These are phyloP conservation scores for Magnusiomyces tetraspermus DNA, from an alignment of 1,139 yeast species.

Conservation along the genomic window DNA sequence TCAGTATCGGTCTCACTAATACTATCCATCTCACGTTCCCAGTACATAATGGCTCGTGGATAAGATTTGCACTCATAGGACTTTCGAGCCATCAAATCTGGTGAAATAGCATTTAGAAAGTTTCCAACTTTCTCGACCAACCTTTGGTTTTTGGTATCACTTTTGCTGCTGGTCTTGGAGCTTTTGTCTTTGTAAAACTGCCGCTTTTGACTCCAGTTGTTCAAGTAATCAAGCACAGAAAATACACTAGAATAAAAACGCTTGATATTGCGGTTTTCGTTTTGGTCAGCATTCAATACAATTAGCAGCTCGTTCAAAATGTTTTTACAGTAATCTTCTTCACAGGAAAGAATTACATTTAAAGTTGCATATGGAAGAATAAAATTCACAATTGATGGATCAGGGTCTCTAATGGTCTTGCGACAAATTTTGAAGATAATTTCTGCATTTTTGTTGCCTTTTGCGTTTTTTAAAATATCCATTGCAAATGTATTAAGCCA, in stretches of 20 bases:
- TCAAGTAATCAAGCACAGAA: slow-evolving; percentile 71
- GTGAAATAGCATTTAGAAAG: slow-evolving; percentile 51
- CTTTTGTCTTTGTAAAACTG: slow-evolving; percentile 14
- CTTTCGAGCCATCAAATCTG: slow-evolving; percentile 60
- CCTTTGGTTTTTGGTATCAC: slow-evolving; percentile 11
- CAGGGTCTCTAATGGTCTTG: slow-evolving; percentile 51
- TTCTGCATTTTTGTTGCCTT: slow-evolving; percentile 34
- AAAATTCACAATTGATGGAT: slow-evolving; percentile 57
- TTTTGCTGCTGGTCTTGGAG: slow-evolving; percentile 1
- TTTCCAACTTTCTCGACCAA: slow-evolving; percentile 28
- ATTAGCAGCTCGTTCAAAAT: slow-evolving; percentile 49
- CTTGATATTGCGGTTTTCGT: slow-evolving; percentile 40
- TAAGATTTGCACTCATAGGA: slow-evolving; percentile 79
- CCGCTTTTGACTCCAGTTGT: slow-evolving; percentile 55
- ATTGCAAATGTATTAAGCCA: slow-evolving; percentile 71
- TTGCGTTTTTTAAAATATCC: slow-evolving; percentile 46
- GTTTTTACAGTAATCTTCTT: slow-evolving; percentile 37
- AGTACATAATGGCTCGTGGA: slow-evolving; percentile 80
- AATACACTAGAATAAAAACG: slow-evolving; percentile 52
- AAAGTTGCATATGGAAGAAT: slow-evolving; percentile 73
- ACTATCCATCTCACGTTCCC: slow-evolving; percentile 39
- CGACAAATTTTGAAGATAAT: slow-evolving; percentile 58
- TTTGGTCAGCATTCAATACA: slow-evolving; percentile 41
- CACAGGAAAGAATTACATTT: slow-evolving; percentile 51
- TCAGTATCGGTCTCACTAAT: slow-evolving; percentile 32